Percentiles rank a stretch among this genome's conserved stretches.
Evolutionary conservation across 768 basidiomycete genomes (phyloP).

Genomic region (Clitopilus passeckerianus): DNA sequence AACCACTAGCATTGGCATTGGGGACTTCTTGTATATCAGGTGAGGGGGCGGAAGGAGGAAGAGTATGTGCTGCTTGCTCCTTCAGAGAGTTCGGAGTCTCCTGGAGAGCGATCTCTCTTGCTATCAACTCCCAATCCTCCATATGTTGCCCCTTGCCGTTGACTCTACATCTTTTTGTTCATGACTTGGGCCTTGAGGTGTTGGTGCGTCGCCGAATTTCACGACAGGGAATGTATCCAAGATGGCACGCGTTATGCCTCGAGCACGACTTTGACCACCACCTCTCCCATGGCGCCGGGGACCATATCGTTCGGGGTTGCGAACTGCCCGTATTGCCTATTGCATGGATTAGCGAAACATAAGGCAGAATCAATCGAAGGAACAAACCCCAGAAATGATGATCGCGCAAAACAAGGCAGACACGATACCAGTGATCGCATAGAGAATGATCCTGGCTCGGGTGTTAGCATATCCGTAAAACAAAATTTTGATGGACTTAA

Average conservation of each 20-base stretch:
- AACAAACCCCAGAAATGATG: conserved; percentile 74
- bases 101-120: conserved; percentile 1
- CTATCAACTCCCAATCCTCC: conserved; percentile 14
- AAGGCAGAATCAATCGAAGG: background rate
- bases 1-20: background rate
- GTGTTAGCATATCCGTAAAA: background rate
- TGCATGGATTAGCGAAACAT: conserved; percentile 6
- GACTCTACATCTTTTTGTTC: conserved; percentile 21
- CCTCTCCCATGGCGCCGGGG: conserved; percentile 48
- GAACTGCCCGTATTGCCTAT: conserved; percentile 75
- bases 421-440: conserved; percentile 86
- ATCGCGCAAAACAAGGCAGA: conserved; percentile 81
- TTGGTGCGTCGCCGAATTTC: conserved; percentile 55
- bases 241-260: conserved; percentile 89
- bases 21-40: background rate
- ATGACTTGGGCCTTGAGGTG: conserved; percentile 4
- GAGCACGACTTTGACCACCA: conserved; percentile 61
- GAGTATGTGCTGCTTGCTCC: background rate
- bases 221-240: conserved; percentile 94
- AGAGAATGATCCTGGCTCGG: conserved; percentile 65
- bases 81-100: background rate
- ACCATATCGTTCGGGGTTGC: conserved; percentile 91
- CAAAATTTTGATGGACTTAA: background rate
- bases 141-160: conserved; percentile 7
- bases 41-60: background rate